Percentiles rank a stretch among this genome's conserved stretches.
These are phyloP conservation scores for Chlamydomonas urium DNA, from an alignment of 139 green algal genomes.

Conservation along the genomic window DNA sequence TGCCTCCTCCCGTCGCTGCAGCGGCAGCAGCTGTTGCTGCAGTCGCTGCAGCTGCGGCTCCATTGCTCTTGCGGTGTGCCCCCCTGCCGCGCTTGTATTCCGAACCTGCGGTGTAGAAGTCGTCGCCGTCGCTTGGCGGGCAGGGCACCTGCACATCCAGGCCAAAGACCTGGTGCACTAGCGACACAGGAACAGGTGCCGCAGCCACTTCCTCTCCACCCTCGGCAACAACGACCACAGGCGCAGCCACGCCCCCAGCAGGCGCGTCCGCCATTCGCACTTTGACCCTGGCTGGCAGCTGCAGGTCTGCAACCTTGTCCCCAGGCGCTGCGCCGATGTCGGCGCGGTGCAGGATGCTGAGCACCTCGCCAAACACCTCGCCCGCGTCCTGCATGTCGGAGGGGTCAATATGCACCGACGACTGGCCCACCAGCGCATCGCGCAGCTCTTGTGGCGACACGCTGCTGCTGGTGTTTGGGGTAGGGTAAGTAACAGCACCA, in stretches of 20 bases:
- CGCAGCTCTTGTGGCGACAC: conserved; percentile 59
- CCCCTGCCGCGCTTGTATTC: too few species aligned
- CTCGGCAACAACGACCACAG: too few species aligned
- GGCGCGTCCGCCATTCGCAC: conserved; percentile 13
- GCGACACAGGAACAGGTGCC: too few species aligned
- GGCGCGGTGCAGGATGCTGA: conserved; percentile 60
- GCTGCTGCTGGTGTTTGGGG: conserved; percentile 2
- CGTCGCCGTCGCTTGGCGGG: too few species aligned
- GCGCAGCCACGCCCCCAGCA: neutral
- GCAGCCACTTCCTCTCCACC: too few species aligned
- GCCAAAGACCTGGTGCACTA: conserved; percentile 61
- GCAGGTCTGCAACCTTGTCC: conserved; percentile 36
- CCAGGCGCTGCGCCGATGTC: conserved; percentile 28
- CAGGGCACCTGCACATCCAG: conserved; percentile 53
- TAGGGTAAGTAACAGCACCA: too few species aligned
- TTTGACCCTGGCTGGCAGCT: conserved; percentile 41
- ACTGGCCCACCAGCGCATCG: conserved; percentile 53
- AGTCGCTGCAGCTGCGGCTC: too few species aligned
- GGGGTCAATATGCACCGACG: conserved; percentile 41
- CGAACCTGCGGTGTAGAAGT: too few species aligned
- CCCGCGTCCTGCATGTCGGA: conserved; percentile 79
- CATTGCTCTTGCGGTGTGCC: too few species aligned
- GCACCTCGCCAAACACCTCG: conserved; percentile 74
- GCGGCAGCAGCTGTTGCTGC: too few species aligned
- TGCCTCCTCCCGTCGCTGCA: too few species aligned